Conservation (phyloP, 2,329 filamentous ascomycete genomes). For the Diaporthe sp. region DNA sequence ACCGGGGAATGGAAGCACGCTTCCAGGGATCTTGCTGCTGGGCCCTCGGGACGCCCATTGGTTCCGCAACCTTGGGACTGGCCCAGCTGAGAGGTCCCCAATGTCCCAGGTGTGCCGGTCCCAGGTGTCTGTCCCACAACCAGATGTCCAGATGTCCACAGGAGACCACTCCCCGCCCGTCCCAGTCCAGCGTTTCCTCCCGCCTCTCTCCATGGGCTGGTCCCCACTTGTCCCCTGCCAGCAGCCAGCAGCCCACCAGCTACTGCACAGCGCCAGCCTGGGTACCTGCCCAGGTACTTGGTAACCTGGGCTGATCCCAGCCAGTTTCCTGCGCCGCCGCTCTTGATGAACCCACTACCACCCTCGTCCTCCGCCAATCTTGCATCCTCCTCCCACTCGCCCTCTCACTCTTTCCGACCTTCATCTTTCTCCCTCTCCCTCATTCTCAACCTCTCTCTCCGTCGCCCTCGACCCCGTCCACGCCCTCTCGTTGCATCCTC, state of each 20-base stretch:
- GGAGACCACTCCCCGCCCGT: constrained; percentile 4
- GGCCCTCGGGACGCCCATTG: constrained; percentile 25
- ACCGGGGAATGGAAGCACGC: constrained; percentile 33
- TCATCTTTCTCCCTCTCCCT: constrained; percentile 2
- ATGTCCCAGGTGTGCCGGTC: constrained; percentile 25
- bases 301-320: constrained; percentile 33
- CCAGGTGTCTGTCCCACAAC: constrained; percentile 18
- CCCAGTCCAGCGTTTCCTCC: constrained; percentile 23
- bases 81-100: constrained; percentile 37
- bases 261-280: not conserved
- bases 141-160: not conserved
- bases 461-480: constrained; percentile 11
- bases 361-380: constrained; percentile 34
- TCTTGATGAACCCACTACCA: constrained; percentile 35
- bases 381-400: constrained; percentile 20
- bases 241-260: constrained; percentile 6
- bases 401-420: constrained; percentile 13
- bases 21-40: constrained; percentile 21
- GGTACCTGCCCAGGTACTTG: constrained; percentile 15
- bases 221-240: constrained; percentile 15
- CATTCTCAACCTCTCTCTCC: not conserved
- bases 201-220: not conserved
- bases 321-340: constrained; percentile 14
- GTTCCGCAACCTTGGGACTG: constrained; percentile 37
- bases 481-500: constrained; percentile 9